A percentile compares a stretch with the other conserved stretches of the same genome.
Conservation (phyloP, 352 stramenopile genomes). For the Phytophthora fragariae region DNA sequence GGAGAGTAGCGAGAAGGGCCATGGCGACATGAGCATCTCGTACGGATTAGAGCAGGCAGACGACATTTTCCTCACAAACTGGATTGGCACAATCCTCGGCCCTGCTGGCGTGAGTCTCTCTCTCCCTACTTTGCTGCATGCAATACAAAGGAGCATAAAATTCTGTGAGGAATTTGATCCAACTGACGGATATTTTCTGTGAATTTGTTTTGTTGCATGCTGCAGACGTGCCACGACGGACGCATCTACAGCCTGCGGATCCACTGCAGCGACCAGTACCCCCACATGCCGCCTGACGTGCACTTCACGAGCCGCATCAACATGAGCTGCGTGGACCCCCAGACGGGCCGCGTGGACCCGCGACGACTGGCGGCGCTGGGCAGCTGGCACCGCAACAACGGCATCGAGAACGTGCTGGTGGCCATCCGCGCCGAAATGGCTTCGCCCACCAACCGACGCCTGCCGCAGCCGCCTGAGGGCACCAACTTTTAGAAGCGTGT, state of each 20-base stretch:
- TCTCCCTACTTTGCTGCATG: not conserved
- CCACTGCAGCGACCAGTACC: conserved; percentile 95
- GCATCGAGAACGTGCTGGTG: conserved; percentile 92
- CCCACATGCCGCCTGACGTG: conserved; percentile 93
- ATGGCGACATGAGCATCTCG: conserved; percentile 95
- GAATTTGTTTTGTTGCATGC: conserved; percentile 4
- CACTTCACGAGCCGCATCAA: conserved; percentile 98
- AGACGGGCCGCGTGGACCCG: conserved; percentile 83
- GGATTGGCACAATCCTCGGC: conserved; percentile 98
- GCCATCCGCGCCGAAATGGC: conserved; percentile 92
- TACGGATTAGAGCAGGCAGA: conserved; percentile 96
- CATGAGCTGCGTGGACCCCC: conserved; percentile 96
- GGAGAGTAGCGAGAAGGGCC: conserved; percentile 92
- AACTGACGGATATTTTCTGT: not conserved
- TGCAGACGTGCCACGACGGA: conserved; percentile 95
- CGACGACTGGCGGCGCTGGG: conserved; percentile 73
- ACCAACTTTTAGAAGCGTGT: conserved; percentile 87
- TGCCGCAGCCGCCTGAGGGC: conserved; percentile 92
- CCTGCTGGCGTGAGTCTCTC: conserved; percentile 89
- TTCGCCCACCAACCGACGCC: conserved; percentile 85
- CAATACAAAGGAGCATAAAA: not conserved
- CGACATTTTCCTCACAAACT: conserved; percentile 98
- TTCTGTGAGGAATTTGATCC: not conserved
- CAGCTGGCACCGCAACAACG: conserved; percentile 89
- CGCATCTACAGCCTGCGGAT: conserved; percentile 97